Evolutionary conservation across 78 protist genomes (phyloP), one percentile per base, ranked within the genome.

Genomic region (Isochrysis galbana): DNA sequence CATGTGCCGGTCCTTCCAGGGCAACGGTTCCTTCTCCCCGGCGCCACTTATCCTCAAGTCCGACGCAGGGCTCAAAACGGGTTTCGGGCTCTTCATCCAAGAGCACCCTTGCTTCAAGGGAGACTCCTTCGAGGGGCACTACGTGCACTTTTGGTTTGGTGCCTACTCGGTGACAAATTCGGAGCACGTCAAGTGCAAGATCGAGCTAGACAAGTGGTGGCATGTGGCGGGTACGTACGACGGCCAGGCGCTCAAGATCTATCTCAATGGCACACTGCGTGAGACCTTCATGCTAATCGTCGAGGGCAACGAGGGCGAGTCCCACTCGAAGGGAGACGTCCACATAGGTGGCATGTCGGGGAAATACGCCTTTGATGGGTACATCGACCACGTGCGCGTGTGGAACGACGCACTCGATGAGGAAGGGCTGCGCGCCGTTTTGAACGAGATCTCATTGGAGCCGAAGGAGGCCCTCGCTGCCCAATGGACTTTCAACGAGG

Each of bases 401-500:
- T 78, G 87, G 87, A 29, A 38, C 46, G 46, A 26, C 17, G 48
- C 0, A 3, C 46, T 29, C 51, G 5, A 5, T 21, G 87, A 78
- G 34, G 87, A 39, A 21, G 87, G 42, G 36, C 38, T 78, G 36
- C 46, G 48, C 29, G 48, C 32, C 38, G 25, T 5, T 47, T 41
- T 78, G 87, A 42, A 39, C 87, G 22, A 0, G 51, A 2, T 0
- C 34, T 25, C 25, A 34, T 0, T 0, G 39, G 38, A 42, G 32
- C 83, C 83, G 41, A 42, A 45, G 36, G 39, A 39, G 44, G 38
- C 23, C 23, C 87, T 78, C 34, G 14, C 42, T 1, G 87, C 39
- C 38, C 87, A 78, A 21, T 78, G 87, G 87, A 78, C 87, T 29
- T 78, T 78, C 87, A 78, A 78, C 87, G 87, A 78, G 87, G 87